Conservation (phyloP, 306 rosid species). For the Begonia loranthoides region DNA sequence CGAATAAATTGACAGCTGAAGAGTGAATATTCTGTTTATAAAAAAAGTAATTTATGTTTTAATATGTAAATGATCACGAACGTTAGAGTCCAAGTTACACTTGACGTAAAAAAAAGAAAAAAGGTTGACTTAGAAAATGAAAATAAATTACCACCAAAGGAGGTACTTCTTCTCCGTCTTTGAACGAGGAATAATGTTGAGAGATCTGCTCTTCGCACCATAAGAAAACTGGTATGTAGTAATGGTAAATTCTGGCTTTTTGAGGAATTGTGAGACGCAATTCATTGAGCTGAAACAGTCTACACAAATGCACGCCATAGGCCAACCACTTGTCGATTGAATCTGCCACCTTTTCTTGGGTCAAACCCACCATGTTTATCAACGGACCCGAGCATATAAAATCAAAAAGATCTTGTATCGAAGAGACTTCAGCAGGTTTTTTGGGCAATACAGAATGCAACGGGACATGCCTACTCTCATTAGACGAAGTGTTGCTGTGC, state of each 20-base stretch:
- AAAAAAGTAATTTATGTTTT: too few species aligned
- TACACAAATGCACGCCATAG: slow-evolving; percentile 48
- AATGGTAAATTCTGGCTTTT: slow-evolving; percentile 84
- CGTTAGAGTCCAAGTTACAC: not conserved
- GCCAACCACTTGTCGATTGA: slow-evolving; percentile 71
- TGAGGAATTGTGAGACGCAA: slow-evolving; percentile 51
- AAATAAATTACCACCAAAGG: slow-evolving; percentile 53
- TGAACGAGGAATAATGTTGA: slow-evolving; percentile 45
- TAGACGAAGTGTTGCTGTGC: slow-evolving; percentile 10
- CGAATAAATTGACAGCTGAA: too few species aligned
- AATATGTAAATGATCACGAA: not conserved
- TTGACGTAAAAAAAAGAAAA: slow-evolving; percentile 1
- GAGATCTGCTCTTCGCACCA: slow-evolving; percentile 80
- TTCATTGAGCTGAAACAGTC: slow-evolving; percentile 64
- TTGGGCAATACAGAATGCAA: slow-evolving; percentile 36
- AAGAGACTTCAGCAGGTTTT: slow-evolving; percentile 55
- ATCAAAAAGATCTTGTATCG: slow-evolving; percentile 56
- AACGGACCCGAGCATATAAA: slow-evolving; percentile 85
- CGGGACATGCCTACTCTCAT: slow-evolving; percentile 22
- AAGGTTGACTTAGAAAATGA: not conserved
- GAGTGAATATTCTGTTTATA: too few species aligned
- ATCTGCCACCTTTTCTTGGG: slow-evolving; percentile 42
- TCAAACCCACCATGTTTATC: slow-evolving; percentile 46
- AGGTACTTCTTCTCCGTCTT: slow-evolving; percentile 62
- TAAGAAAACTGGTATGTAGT: slow-evolving; percentile 74